These are phyloP conservation scores for Pochonia chlamydosporia DNA, from an alignment of 2,329 filamentous ascomycete species.

Conservation along the genomic window DNA sequence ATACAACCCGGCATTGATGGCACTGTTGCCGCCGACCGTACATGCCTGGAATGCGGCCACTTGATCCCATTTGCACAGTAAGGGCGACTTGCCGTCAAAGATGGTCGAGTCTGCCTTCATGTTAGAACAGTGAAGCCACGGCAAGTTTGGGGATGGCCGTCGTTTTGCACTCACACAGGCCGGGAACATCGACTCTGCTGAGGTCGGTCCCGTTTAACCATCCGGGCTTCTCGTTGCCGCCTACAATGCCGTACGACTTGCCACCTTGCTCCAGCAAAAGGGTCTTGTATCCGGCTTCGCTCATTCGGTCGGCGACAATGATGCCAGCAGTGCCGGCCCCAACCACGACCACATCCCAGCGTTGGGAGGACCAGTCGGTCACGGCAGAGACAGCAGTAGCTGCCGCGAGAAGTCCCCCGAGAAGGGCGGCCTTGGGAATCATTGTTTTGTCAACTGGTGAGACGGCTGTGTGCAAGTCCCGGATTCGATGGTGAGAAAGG, in stretches of 20 bases:
- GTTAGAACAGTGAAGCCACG: background rate
- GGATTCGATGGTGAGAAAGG: too few relatives aligned
- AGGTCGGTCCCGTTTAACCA: slow-evolving; percentile 43
- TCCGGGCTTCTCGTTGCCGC: slow-evolving; percentile 37
- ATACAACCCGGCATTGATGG: slow-evolving; percentile 48
- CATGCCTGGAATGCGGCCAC: slow-evolving; percentile 42
- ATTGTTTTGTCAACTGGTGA: too few relatives aligned
- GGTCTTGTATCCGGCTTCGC: slow-evolving; percentile 44
- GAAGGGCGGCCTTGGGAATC: too few relatives aligned
- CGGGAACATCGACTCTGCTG: slow-evolving; percentile 47
- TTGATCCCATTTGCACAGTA: slow-evolving; percentile 33
- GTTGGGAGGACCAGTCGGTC: slow-evolving; percentile 10
- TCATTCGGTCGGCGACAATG: slow-evolving; percentile 44
- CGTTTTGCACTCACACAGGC: slow-evolving; percentile 31
- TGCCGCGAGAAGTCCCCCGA: background rate
- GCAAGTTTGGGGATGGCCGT: background rate
- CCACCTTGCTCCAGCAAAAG: slow-evolving; percentile 47
- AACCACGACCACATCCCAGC: slow-evolving; percentile 32
- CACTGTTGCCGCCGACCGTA: slow-evolving; percentile 44
- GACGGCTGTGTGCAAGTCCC: too few relatives aligned
- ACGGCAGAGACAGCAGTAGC: background rate
- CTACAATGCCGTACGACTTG: slow-evolving; percentile 41
- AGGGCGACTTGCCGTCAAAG: slow-evolving; percentile 32
- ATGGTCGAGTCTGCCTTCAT: slow-evolving; percentile 38
- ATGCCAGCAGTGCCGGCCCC: slow-evolving; percentile 48